Evolutionary conservation across 2,329 filamentous ascomycete genomes (phyloP).

Genomic region (Aspergillus fructus): DNA sequence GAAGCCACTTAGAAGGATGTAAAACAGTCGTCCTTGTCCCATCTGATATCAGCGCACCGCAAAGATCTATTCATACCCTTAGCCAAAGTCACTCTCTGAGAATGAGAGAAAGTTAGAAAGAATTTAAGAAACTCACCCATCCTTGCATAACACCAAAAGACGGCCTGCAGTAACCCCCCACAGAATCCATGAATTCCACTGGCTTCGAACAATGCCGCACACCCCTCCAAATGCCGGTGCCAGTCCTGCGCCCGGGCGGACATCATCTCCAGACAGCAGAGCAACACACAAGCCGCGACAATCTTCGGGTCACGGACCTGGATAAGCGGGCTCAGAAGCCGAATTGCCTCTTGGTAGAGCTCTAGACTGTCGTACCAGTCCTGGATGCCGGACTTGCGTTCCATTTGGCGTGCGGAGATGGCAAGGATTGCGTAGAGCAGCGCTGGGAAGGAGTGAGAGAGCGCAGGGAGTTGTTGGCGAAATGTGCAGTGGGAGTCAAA

Average conservation of each 20-base stretch:
- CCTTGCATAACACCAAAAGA: constrained; percentile 60
- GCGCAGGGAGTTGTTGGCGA: constrained; percentile 50
- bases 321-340: constrained; percentile 49
- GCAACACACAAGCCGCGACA: constrained; percentile 54
- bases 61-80: constrained; percentile 45
- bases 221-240: constrained; percentile 57
- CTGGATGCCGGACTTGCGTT: constrained; percentile 47
- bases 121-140: constrained; percentile 45
- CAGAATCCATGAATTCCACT: constrained; percentile 53
- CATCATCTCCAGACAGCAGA: constrained; percentile 58
- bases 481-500: constrained; percentile 56
- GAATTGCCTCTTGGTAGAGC: constrained; percentile 55
- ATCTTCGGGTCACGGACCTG: constrained; percentile 50
- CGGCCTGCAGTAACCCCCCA: constrained; percentile 52
- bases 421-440: constrained; percentile 54
- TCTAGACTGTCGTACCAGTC: constrained; percentile 52
- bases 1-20: constrained; percentile 51
- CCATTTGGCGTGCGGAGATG: constrained; percentile 54
- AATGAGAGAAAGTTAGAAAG: not conserved
- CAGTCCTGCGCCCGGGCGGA: constrained; percentile 52
- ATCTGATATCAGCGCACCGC: constrained; percentile 55
- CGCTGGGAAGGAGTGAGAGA: constrained; percentile 48
- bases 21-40: constrained; percentile 52
- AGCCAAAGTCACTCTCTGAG: not conserved
- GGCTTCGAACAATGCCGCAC: constrained; percentile 53